A percentile compares a stretch with the other conserved stretches of the same genome.
These are phyloP conservation scores for Fonsecaea pedrosoi DNA, from an alignment of 2,329 filamentous ascomycete species.

Conservation along the genomic window DNA sequence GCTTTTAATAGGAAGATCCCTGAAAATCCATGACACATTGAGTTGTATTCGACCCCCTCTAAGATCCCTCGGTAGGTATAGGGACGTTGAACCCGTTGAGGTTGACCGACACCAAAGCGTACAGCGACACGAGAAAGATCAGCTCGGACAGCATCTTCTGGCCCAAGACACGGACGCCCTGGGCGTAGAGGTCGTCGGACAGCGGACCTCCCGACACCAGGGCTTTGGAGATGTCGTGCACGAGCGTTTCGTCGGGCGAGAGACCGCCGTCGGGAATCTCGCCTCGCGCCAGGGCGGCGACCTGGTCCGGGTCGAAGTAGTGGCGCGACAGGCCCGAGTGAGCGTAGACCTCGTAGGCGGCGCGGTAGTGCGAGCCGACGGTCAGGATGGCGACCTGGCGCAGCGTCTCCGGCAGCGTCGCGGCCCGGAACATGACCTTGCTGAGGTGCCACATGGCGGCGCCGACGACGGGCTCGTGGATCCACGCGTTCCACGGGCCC, in stretches of 20 bases:
- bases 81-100: slow-evolving; percentile 3
- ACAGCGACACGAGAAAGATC: background rate
- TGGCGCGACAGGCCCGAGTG: background rate
- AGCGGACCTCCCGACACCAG: background rate
- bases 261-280: background rate
- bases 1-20: background rate
- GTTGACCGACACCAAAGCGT: slow-evolving; percentile 1
- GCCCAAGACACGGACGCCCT: background rate
- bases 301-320: background rate
- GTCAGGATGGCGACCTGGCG: slow-evolving; percentile 6
- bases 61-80: background rate
- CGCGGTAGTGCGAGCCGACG: background rate
- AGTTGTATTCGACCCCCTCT: background rate
- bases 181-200: background rate
- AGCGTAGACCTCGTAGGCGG: background rate
- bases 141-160: background rate
- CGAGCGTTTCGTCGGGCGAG: background rate
- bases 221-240: background rate
- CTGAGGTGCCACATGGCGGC: background rate
- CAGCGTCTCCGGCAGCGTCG: background rate
- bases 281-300: background rate
- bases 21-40: background rate
- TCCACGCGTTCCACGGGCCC: slow-evolving; percentile 3
- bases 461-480: slow-evolving; percentile 4
- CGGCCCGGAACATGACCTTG: background rate